Evolutionary conservation across 495 filamentous ascomycete species (phyloP).

Genomic region (Lepidopterella palustris): DNA sequence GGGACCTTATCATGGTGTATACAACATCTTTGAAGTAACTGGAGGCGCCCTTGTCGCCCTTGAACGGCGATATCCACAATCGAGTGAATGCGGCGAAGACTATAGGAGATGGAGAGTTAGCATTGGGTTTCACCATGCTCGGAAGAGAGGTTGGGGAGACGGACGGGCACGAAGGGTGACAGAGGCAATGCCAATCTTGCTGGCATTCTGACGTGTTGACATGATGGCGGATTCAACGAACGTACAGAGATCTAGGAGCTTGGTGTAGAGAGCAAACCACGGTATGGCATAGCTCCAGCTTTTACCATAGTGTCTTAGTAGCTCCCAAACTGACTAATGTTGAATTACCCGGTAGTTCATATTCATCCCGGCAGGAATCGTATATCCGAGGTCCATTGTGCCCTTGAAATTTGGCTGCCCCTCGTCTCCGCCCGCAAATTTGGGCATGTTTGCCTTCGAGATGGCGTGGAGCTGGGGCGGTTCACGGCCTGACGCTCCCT

Average conservation of each 20-base stretch:
- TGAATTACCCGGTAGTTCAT: not conserved
- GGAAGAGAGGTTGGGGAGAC: conserved; percentile 1
- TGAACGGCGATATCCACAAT: conserved; percentile 25
- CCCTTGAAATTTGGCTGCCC: too few species aligned
- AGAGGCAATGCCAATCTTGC: conserved; percentile 25
- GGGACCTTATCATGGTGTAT: conserved; percentile 30
- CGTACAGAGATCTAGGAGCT: not conserved
- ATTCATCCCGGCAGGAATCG: not conserved
- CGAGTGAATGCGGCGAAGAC: conserved; percentile 20
- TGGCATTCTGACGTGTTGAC: conserved; percentile 6
- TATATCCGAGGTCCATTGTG: not conserved
- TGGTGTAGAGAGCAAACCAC: not conserved
- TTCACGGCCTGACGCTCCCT: not conserved
- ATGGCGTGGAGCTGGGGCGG: too few species aligned
- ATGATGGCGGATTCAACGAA: not conserved
- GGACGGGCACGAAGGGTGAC: conserved; percentile 21
- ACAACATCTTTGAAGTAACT: conserved; percentile 36
- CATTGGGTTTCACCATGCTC: not conserved
- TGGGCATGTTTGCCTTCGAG: too few species aligned
- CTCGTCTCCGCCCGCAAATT: too few species aligned
- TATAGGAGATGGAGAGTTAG: conserved; percentile 8
- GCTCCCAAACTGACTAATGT: not conserved
- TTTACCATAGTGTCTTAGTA: not conserved
- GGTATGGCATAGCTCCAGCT: not conserved
- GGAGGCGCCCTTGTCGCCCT: conserved; percentile 24